Evolutionary conservation across 2,329 filamentous ascomycete genomes (phyloP), one percentile per base, ranked within the genome.

Genomic region (Fusarium caatingaense): DNA sequence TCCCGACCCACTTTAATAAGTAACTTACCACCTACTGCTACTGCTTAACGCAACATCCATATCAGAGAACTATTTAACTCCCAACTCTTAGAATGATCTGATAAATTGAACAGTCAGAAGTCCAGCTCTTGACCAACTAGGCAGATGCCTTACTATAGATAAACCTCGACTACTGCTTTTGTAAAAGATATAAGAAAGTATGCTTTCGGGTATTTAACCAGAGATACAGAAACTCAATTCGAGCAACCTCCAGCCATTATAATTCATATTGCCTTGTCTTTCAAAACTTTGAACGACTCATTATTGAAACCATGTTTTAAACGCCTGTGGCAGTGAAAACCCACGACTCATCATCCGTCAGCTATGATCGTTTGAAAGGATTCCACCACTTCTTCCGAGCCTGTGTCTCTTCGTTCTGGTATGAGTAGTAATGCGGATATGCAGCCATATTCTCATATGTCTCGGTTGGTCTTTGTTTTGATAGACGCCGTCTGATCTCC

Each of bases 401-500:
- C 55, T 64, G 67, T 11, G 12, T 54, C 46, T 66, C 63, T 32
- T 72, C 54, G 11, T 41, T 47, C 46, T 66, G 57, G 28, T 67
- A 60, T 16, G 56, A 48, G 48, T 67, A 48, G 48, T 67, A 63
- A 20, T 71, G 44, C n/a, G 73, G 74, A 54, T 76, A 76, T 41
- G 70, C 62, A 16, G 60, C 61, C 46, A 32, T 67, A 7, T 47
- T 45, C 20, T 41, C 41, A 23, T 56, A 53, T 30, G 28, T 46
- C 23, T 64, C 53, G 5, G 13, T 21, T 18, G 56, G 49, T 21
- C 62, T 55, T 46, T 65, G 65, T 30, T 53, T 64, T n/a, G 56
- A 68, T 5, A 56, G 64, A n/a, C 74, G 75, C 20, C 64, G 69
- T 48, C 69, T 71, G 46, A 83, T 79, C 66, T 84, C 82, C n/a